These are phyloP conservation scores for Petrea volubilis DNA, from an alignment of 257 asterid genomes.

Conservation along the genomic window DNA sequence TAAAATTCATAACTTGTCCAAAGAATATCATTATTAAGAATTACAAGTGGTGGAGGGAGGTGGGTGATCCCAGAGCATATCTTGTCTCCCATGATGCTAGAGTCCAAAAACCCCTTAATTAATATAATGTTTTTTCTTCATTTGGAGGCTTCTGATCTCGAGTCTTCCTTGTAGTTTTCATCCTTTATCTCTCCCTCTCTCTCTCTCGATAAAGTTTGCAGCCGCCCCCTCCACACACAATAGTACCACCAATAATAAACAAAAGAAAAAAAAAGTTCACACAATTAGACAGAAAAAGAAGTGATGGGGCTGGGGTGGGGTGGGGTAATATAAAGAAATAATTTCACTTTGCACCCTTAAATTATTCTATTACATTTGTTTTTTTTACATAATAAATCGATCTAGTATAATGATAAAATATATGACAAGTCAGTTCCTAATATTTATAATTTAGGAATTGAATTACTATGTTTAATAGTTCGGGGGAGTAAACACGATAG, in stretches of 20 bases:
- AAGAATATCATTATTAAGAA: not conserved
- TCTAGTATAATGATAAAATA: too few relatives aligned
- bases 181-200: not conserved
- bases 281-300: too few relatives aligned
- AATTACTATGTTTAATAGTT: too few relatives aligned
- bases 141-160: slow-evolving; percentile 33
- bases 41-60: not conserved
- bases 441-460: too few relatives aligned
- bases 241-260: not conserved
- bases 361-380: too few relatives aligned
- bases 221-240: slow-evolving; percentile 24
- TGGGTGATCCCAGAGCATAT: slow-evolving; percentile 24
- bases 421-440: too few relatives aligned
- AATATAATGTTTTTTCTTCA: slow-evolving; percentile 12
- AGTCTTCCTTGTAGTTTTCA: slow-evolving; percentile 11
- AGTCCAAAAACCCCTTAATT: slow-evolving; percentile 15
- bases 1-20: not conserved
- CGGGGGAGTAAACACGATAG: too few relatives aligned
- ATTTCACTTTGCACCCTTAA: too few relatives aligned
- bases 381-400: too few relatives aligned
- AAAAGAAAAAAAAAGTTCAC: not conserved
- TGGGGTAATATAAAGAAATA: too few relatives aligned
- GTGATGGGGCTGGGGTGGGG: too few relatives aligned
- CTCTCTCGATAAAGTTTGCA: slow-evolving; percentile 24
- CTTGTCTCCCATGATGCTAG: slow-evolving; percentile 15